phyloP scores from a whole-genome alignment of 805 yeast genomes.

The Yamadazyma kitorensis region DNA sequence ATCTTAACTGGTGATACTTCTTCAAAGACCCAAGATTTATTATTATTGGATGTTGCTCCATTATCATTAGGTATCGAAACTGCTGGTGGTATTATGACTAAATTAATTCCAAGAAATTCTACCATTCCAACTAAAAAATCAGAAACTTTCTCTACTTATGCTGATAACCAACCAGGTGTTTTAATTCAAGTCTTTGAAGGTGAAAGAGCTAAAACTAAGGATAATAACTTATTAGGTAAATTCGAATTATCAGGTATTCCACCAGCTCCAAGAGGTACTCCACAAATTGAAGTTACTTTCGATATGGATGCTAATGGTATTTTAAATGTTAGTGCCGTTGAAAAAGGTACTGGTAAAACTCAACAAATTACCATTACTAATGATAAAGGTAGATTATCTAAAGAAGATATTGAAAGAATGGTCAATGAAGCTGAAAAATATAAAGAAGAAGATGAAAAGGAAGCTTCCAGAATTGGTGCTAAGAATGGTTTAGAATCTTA shows the following conservation, averaged over 20 bases:
- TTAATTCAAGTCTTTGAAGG: constrained; percentile 97
- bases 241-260: constrained; percentile 96
- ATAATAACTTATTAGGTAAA: constrained; percentile 95
- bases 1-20: constrained; percentile 95
- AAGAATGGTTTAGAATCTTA: constrained; percentile 95
- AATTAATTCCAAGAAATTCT: constrained; percentile 96
- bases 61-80: constrained; percentile 97
- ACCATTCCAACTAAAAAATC: constrained; percentile 98
- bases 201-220: constrained; percentile 95
- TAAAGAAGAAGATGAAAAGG: constrained; percentile 95
- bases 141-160: constrained; percentile 93
- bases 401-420: constrained; percentile 98
- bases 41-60: constrained; percentile 96
- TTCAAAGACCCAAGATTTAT: constrained; percentile 91
- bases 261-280: constrained; percentile 98
- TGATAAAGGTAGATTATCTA: constrained; percentile 97
- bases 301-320: constrained; percentile 98
- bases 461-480: constrained; percentile 87
- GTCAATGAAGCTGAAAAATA: constrained; percentile 96
- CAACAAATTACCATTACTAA: constrained; percentile 97
- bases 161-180: constrained; percentile 99
- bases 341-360: constrained; percentile 98
- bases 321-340: constrained; percentile 92
- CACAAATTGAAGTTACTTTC: constrained; percentile 96
- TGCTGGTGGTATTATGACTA: constrained; percentile 99